These are phyloP conservation scores for Saccharomyces hybrid DNA, from an alignment of 1,139 yeast species.

Conservation along the genomic window DNA sequence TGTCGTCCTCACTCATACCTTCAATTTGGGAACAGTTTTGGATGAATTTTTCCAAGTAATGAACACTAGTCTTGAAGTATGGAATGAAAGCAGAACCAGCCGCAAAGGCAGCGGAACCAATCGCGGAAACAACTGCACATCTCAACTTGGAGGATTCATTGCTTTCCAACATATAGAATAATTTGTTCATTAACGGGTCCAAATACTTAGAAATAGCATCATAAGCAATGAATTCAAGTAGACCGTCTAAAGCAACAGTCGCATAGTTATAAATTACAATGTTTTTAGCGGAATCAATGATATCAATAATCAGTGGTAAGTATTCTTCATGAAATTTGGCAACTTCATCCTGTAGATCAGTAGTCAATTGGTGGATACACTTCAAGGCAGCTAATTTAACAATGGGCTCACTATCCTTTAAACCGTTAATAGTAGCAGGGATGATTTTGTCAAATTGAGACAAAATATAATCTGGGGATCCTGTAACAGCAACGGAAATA, in stretches of 20 bases:
- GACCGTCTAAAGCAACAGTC: slow-evolving; percentile 82
- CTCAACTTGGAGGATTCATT: slow-evolving; percentile 60
- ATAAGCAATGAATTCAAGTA: slow-evolving; percentile 84
- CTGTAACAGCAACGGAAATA: slow-evolving; percentile 77
- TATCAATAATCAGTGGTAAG: slow-evolving; percentile 78
- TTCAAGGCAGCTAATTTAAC: slow-evolving; percentile 86
- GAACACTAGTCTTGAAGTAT: slow-evolving; percentile 73
- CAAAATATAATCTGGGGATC: slow-evolving; percentile 89
- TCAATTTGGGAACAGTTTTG: slow-evolving; percentile 59
- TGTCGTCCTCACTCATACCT: slow-evolving; percentile 71
- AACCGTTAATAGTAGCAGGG: slow-evolving; percentile 66
- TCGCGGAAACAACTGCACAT: slow-evolving; percentile 87
- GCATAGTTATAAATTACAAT: slow-evolving; percentile 86
- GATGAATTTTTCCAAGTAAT: slow-evolving; percentile 74
- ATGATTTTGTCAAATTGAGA: slow-evolving; percentile 67
- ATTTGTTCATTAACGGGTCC: slow-evolving; percentile 83
- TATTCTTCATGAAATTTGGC: slow-evolving; percentile 77
- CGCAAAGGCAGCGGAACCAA: slow-evolving; percentile 95
- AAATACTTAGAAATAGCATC: slow-evolving; percentile 77
- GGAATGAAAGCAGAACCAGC: slow-evolving; percentile 85
- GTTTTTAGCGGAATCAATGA: slow-evolving; percentile 80
- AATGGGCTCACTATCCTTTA: slow-evolving; percentile 63
- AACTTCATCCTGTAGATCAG: slow-evolving; percentile 76
- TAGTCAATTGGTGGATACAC: slow-evolving; percentile 69
- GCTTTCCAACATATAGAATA: slow-evolving; percentile 70